phyloP scores from a whole-genome alignment of 139 green algal species.

The Asterochloris sp. region DNA sequence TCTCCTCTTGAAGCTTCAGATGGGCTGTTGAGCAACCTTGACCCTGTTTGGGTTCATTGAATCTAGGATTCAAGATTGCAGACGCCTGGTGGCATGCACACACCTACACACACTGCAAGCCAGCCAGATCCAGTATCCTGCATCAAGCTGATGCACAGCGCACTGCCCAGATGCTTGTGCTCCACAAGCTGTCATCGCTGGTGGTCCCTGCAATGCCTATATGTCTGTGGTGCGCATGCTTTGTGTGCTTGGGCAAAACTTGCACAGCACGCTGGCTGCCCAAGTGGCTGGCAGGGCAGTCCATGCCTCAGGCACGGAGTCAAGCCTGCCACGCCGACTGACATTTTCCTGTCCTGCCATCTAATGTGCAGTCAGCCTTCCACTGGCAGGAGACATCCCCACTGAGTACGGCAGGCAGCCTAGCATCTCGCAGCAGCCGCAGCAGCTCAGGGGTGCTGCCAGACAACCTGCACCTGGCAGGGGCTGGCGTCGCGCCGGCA shows the following conservation, averaged over 20 bases:
- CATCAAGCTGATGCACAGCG: no score
- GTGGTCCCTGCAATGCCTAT: no score
- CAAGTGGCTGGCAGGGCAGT: neutral
- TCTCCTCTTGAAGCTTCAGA: no score
- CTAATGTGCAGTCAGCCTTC: constrained; percentile 4
- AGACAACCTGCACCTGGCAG: neutral
- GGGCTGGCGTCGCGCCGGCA: neutral
- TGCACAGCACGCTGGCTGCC: neutral
- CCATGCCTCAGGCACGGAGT: no score
- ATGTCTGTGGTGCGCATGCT: no score
- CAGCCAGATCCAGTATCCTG: neutral
- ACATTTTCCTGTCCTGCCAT: neutral
- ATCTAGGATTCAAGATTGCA: neutral
- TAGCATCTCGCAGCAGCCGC: neutral
- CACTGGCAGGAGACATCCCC: constrained; percentile 1
- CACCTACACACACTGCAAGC: neutral
- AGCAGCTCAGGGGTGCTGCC: constrained; percentile 15
- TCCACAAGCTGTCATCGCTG: no score
- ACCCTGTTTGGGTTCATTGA: no score
- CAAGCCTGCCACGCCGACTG: neutral
- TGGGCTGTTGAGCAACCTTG: no score
- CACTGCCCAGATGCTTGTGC: no score
- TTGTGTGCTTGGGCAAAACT: neutral
- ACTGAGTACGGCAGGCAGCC: no score
- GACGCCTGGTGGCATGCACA: neutral